Percentiles rank a stretch among this genome's conserved stretches.
phyloP scores from a whole-genome alignment of 2,329 filamentous ascomycete genomes.

The Pseudogymnoascus pannorum region DNA sequence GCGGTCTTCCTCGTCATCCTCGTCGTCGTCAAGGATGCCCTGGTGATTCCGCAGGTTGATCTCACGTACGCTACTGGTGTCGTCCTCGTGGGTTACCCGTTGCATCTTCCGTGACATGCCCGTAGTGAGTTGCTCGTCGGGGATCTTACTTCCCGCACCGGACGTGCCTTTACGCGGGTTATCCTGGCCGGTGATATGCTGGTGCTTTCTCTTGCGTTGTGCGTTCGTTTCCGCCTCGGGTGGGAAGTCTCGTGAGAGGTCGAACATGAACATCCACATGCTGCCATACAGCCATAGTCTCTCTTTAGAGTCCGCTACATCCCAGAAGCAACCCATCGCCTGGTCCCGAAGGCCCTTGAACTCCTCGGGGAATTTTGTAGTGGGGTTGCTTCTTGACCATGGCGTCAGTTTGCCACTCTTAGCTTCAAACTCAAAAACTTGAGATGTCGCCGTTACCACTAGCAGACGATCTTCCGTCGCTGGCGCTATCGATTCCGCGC shows the following conservation, averaged over 20 bases:
- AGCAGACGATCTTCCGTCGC: constrained; percentile 47
- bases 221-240: constrained; percentile 29
- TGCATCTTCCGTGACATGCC: constrained; percentile 33
- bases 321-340: constrained; percentile 81
- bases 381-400: constrained; percentile 80
- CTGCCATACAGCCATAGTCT: constrained; percentile 83
- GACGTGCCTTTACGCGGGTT: constrained; percentile 33
- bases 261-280: constrained; percentile 87
- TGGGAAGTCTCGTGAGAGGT: constrained; percentile 63
- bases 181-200: constrained; percentile 8
- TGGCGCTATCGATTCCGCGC: constrained; percentile 29
- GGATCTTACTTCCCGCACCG: constrained; percentile 49
- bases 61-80: constrained; percentile 28
- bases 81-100: constrained; percentile 34
- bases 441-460: constrained; percentile 54
- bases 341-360: constrained; percentile 71
- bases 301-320: constrained; percentile 47
- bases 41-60: constrained; percentile 13
- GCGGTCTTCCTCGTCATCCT: constrained; percentile 26
- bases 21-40: constrained; percentile 32
- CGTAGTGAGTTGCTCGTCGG: constrained; percentile 26
- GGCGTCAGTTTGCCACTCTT: constrained; percentile 68
- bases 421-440: constrained; percentile 73
- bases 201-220: constrained; percentile 23
- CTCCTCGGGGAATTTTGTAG: constrained; percentile 63